Percentiles rank a stretch among this genome's conserved stretches.
Conservation (phyloP, 768 basidiomycete species). For the Termitomyces sp. region DNA sequence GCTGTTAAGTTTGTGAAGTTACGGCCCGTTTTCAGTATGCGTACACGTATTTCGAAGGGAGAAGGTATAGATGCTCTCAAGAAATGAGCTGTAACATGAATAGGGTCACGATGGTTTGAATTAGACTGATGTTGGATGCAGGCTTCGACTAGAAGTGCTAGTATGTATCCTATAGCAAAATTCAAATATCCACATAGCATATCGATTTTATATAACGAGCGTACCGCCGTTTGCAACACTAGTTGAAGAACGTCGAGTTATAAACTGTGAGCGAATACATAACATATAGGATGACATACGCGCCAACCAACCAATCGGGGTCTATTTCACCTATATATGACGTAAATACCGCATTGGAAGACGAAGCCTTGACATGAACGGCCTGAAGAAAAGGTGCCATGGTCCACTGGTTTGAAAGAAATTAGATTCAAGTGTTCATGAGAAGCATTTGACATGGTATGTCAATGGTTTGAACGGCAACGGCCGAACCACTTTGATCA, state of each 20-base stretch:
- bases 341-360: conserved; percentile 13
- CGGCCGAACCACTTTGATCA: no score
- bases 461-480: no score
- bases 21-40: conserved; percentile 44
- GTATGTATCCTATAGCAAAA: conserved; percentile 46
- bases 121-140: conserved; percentile 46
- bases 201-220: not conserved
- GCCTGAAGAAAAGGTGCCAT: conserved; percentile 42
- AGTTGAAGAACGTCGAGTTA: conserved; percentile 1
- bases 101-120: conserved; percentile 45
- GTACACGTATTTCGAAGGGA: conserved; percentile 45
- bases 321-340: conserved; percentile 39
- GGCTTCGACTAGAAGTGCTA: conserved; percentile 53
- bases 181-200: not conserved
- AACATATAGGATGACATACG: conserved; percentile 29
- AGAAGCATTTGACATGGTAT: no score
- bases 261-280: conserved; percentile 2
- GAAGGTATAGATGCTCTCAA: conserved; percentile 39
- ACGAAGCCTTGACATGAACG: conserved; percentile 18
- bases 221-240: conserved; percentile 57
- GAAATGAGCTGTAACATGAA: conserved; percentile 61
- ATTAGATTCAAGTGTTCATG: not conserved
- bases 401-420: not conserved
- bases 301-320: conserved; percentile 40
- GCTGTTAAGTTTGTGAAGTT: conserved; percentile 57